Conservation (phyloP, 2,329 filamentous ascomycete genomes). For the Phaeosphaeria sp. region DNA sequence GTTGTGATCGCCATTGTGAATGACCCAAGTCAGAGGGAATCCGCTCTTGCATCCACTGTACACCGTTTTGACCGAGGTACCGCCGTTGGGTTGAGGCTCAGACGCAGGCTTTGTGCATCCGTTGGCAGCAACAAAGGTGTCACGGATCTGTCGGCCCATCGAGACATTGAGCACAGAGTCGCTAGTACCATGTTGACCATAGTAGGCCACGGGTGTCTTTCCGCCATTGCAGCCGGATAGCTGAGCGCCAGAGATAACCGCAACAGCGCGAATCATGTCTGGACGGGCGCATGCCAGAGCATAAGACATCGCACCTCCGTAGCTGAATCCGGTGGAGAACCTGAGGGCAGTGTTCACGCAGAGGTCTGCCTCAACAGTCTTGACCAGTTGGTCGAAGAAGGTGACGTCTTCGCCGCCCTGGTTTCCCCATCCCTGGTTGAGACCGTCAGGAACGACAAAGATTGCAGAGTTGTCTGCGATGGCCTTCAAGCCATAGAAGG, state of each 20-base stretch:
- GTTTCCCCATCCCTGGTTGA: constrained; percentile 54
- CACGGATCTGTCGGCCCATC: constrained; percentile 43
- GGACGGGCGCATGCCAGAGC: constrained; percentile 52
- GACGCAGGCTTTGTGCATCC: constrained; percentile 33
- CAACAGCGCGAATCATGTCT: constrained; percentile 49
- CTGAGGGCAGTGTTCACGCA: constrained; percentile 52
- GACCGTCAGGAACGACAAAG: constrained; percentile 53
- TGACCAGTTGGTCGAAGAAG: constrained; percentile 52
- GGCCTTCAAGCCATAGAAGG: constrained; percentile 50
- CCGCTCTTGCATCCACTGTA: constrained; percentile 33
- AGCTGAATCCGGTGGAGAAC: constrained; percentile 52
- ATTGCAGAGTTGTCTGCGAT: constrained; percentile 48
- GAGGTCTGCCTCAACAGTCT: constrained; percentile 47
- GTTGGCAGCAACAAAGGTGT: constrained; percentile 48
- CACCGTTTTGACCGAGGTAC: constrained; percentile 16
- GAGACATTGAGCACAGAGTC: constrained; percentile 48
- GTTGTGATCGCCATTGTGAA: constrained; percentile 19
- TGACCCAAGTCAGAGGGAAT: constrained; percentile 43
- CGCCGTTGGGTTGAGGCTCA: constrained; percentile 25
- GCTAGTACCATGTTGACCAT: constrained; percentile 48
- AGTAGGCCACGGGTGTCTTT: constrained; percentile 48
- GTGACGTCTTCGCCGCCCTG: constrained; percentile 50
- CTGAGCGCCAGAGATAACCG: constrained; percentile 24
- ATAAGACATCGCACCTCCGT: constrained; percentile 49
- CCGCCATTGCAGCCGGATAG: constrained; percentile 36